Evolutionary conservation across 345 rosid genomes (phyloP).

Genomic region (Cardamine chenopodiifolia): DNA sequence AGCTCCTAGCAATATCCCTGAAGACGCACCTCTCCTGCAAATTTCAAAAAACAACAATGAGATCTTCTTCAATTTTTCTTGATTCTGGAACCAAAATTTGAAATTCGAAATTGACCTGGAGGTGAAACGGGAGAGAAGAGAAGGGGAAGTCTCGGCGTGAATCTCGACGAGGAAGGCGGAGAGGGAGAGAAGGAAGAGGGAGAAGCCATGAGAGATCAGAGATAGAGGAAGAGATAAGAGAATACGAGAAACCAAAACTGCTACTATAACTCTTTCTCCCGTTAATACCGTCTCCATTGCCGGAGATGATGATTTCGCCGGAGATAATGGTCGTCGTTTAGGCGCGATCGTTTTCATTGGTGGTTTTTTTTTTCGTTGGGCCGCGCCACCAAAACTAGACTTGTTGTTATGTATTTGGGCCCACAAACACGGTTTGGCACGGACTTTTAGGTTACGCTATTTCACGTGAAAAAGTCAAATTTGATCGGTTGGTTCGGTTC

Average conservation of each 20-base stretch:
- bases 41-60: too few relatives aligned
- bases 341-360: too few relatives aligned
- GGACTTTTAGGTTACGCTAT: slow-evolving; percentile 25
- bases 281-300: slow-evolving; percentile 35
- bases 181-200: slow-evolving; percentile 59
- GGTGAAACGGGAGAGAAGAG: slow-evolving; percentile 49
- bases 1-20: slow-evolving; percentile 86
- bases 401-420: neutral
- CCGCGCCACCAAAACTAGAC: slow-evolving; percentile 4
- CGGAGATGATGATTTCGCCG: slow-evolving; percentile 20
- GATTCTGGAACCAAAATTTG: too few relatives aligned
- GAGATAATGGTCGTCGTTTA: neutral
- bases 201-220: slow-evolving; percentile 69
- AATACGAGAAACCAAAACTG: slow-evolving; percentile 54
- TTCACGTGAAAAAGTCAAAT: slow-evolving; percentile 25
- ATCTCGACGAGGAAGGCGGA: slow-evolving; percentile 71
- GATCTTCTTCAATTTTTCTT: neutral
- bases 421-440: slow-evolving; percentile 36
- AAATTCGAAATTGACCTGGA: slow-evolving; percentile 50
- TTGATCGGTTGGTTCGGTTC: slow-evolving; percentile 11
- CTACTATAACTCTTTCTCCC: slow-evolving; percentile 88
- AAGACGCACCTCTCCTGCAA: slow-evolving; percentile 75
- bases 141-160: slow-evolving; percentile 51
- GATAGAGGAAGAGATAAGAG: slow-evolving; percentile 63
- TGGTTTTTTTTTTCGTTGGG: slow-evolving; percentile 4